phyloP scores from a whole-genome alignment of 768 basidiomycete genomes.

The Xerocomellus amylosporus region DNA sequence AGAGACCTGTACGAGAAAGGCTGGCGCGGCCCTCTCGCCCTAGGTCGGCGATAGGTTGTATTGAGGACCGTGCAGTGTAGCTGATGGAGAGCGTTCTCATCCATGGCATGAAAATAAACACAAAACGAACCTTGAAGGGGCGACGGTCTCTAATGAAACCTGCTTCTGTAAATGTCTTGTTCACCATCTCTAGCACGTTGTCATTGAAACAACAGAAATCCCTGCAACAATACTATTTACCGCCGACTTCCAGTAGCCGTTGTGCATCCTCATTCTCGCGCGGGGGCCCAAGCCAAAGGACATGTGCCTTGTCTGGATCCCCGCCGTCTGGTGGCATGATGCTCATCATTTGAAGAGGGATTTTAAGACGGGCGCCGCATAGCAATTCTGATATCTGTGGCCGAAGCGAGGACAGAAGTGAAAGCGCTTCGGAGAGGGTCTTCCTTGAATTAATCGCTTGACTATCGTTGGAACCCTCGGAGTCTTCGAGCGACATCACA shows the following conservation, averaged over 20 bases:
- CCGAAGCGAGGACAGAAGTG: slow-evolving; percentile 38
- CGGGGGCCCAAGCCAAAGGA: slow-evolving; percentile 55
- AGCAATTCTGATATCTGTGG: slow-evolving; percentile 45
- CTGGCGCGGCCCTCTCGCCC: slow-evolving; percentile 23
- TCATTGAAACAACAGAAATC: slow-evolving; percentile 3
- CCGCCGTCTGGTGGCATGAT: slow-evolving; percentile 45
- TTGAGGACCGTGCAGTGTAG: slow-evolving; percentile 54
- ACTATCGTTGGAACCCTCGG: slow-evolving; percentile 5
- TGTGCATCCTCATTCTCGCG: slow-evolving; percentile 31
- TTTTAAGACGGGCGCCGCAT: slow-evolving; percentile 27
- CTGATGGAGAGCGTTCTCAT: slow-evolving; percentile 21
- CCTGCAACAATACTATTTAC: slow-evolving; percentile 25
- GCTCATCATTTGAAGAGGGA: slow-evolving; percentile 48
- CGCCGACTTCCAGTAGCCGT: slow-evolving; percentile 33
- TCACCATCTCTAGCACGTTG: slow-evolving; percentile 38
- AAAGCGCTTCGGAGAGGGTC: slow-evolving; percentile 42
- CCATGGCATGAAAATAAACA: not conserved
- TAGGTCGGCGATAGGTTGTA: slow-evolving; percentile 43
- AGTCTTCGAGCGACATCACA: slow-evolving; percentile 57
- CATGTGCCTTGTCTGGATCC: slow-evolving; percentile 44
- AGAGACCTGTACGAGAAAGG: slow-evolving; percentile 44
- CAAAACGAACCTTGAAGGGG: slow-evolving; percentile 46
- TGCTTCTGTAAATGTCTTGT: slow-evolving; percentile 37
- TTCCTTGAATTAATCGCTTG: slow-evolving; percentile 1
- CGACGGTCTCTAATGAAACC: slow-evolving; percentile 47